phyloP scores from a whole-genome alignment of 2,329 filamentous ascomycete genomes.

The Fusarium scirpi region DNA sequence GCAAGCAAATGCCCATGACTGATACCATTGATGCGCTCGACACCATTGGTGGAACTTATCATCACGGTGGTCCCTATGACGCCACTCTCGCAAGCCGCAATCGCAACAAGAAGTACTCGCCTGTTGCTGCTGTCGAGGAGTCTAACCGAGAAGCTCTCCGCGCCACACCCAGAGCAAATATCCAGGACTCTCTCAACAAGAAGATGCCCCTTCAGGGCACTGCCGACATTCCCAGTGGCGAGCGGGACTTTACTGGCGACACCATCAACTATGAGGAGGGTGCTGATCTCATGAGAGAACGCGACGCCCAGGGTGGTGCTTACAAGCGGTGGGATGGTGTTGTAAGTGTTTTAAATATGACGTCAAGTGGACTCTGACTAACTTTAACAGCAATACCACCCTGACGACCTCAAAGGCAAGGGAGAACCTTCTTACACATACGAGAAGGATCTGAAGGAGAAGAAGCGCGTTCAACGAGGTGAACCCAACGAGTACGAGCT shows the following conservation, averaged over 20 bases:
- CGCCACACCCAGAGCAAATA: conserved; percentile 83
- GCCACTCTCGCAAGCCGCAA: conserved; percentile 83
- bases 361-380: conserved; percentile 5
- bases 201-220: conserved; percentile 87
- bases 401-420: conserved; percentile 85
- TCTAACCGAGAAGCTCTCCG: conserved; percentile 81
- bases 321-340: conserved; percentile 81
- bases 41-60: conserved; percentile 75
- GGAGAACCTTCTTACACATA: conserved; percentile 80
- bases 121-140: conserved; percentile 79
- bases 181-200: conserved; percentile 77
- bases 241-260: conserved; percentile 74
- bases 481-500: conserved; percentile 62
- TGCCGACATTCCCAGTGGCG: conserved; percentile 80
- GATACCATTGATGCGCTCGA: conserved; percentile 88
- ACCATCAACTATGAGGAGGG: conserved; percentile 85
- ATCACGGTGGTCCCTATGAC: conserved; percentile 93
- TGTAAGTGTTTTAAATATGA: conserved; percentile 63
- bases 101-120: conserved; percentile 69
- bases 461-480: conserved; percentile 56
- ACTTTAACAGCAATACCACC: conserved; percentile 71
- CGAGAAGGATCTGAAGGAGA: conserved; percentile 74
- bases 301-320: conserved; percentile 74
- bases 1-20: conserved; percentile 73
- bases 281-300: conserved; percentile 84